These are phyloP conservation scores for Trichoderma sp. DNA, from an alignment of 2,329 filamentous ascomycete species.

Conservation along the genomic window DNA sequence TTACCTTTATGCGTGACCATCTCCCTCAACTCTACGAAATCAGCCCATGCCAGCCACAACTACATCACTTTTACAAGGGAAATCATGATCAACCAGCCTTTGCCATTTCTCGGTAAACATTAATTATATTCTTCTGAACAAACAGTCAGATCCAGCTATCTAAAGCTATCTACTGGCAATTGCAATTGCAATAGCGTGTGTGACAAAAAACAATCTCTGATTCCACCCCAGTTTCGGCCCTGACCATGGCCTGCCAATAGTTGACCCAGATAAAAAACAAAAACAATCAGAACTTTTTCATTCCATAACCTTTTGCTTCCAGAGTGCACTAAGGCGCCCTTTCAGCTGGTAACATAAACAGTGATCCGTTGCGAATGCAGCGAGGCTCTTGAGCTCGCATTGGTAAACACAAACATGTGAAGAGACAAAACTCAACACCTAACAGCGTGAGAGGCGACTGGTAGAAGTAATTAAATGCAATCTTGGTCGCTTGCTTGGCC, in stretches of 20 bases:
- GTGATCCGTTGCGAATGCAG: neutral
- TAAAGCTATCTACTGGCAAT: neutral
- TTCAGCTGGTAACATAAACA: conserved; percentile 1
- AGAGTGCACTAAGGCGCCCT: neutral
- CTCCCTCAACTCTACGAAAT: neutral
- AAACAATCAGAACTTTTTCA: neutral
- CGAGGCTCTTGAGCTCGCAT: neutral
- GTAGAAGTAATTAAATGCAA: neutral
- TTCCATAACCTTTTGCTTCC: neutral
- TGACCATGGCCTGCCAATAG: neutral
- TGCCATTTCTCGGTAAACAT: neutral
- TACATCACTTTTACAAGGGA: neutral
- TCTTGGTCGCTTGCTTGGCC: neutral
- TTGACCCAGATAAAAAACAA: neutral
- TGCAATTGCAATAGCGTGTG: neutral
- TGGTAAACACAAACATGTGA: neutral
- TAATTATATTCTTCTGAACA: neutral
- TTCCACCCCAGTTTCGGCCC: neutral
- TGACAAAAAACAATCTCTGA: conserved; percentile 3
- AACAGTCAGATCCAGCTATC: neutral
- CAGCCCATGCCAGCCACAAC: neutral
- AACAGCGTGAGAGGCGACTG: neutral
- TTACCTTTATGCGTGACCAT: neutral
- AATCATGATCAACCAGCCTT: neutral
- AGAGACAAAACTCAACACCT: neutral